Evolutionary conservation across 2,329 filamentous ascomycete genomes (phyloP), one percentile per base, ranked within the genome.

Genomic region (Aureobasidium sp.): DNA sequence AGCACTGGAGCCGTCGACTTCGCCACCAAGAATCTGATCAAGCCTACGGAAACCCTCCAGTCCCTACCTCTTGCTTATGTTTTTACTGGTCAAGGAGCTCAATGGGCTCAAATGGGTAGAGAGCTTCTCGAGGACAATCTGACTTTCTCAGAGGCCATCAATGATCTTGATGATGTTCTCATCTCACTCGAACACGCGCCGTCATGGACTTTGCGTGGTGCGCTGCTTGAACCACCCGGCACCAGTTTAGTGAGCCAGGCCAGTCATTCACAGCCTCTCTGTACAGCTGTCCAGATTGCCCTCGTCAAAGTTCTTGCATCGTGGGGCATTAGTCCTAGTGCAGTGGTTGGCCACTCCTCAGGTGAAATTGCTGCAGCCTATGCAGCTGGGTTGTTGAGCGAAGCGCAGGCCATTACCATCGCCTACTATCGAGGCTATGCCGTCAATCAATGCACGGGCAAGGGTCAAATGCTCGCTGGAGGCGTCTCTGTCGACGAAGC

Each of bases 361-460:
- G 72, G 72, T 13, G 72, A 74, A 57, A 71, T 74, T 37, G 71
- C 65, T 9, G 71, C 70, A 0, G 70, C 72, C 2, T 72, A 69
- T 61, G 66, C 68, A 2, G 63, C 67, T 4, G 70, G 69, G 2
- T 3, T 20, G 5, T 3, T 43, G 5, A 43, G n/a, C 3, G 7
- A 7, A 20, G 5, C 17, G 7, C 3, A 43, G 5, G 41, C 41
- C 3, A 20, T 20, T 3, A 24, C 5, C 2, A 43, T 24, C n/a
- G 41, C 41, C 2, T 43, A 8, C n/a, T 43, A 24, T 24, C 41
- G 41, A 5, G 41, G 41, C 29, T 32, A 6, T 32, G 8, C 8
- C 29, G 29, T 32, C 29, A 8, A 32, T 32, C 29, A 32, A 32
- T 32, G 29, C 29, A 32, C 29, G 20, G 20, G 20, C 20, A 20